Evolutionary conservation across 805 yeast species (phyloP), one percentile per base, ranked within the genome.

Genomic region (Monosporozyma servazzii): DNA sequence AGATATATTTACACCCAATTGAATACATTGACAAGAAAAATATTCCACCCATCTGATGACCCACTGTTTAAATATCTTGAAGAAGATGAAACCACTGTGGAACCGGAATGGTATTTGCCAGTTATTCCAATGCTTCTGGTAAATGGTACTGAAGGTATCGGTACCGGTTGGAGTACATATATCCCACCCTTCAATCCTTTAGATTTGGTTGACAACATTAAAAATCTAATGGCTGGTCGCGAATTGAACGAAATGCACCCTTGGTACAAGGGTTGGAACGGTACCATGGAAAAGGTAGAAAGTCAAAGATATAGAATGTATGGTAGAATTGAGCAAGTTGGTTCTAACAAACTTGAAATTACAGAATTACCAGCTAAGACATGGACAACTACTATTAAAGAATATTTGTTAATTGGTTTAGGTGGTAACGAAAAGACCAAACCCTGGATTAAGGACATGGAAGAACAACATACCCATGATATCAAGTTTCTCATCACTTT

Each of bases 161-260:
- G 99, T 55, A 90, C 99, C 46, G 99, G 99, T 58, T 93, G 98
- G 97, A 87, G 96, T 57, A 89, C 98, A 1, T 81, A 80, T 54
- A 84, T 93, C 56, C 99, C 99, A 1, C 81, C 87, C 41, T 91
- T 79, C 70, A 89, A 93, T 65, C 99, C 99, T 0, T 60, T 67
- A 13, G 98, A 91, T 63, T 74, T 93, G 54, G 88, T 88, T 25
- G 71, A 69, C 2, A 93, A 93, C 60, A 72, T 93, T 31, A 79
- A 80, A 53, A 79, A 78, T 41, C 64, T 93, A 59, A 82, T 93
- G 88, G 72, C 75, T 18, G 86, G 81, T 9, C 84, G 88, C 60
- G 86, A 80, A 36, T 64, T 81, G 69, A 75, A 71, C 29, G 86
- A 84, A 39, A 80, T 93, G 88, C 66, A 71, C 9, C 99, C 99